These are phyloP conservation scores for Fusarium stilboides DNA, from an alignment of 2,329 filamentous ascomycete genomes.

Conservation along the genomic window DNA sequence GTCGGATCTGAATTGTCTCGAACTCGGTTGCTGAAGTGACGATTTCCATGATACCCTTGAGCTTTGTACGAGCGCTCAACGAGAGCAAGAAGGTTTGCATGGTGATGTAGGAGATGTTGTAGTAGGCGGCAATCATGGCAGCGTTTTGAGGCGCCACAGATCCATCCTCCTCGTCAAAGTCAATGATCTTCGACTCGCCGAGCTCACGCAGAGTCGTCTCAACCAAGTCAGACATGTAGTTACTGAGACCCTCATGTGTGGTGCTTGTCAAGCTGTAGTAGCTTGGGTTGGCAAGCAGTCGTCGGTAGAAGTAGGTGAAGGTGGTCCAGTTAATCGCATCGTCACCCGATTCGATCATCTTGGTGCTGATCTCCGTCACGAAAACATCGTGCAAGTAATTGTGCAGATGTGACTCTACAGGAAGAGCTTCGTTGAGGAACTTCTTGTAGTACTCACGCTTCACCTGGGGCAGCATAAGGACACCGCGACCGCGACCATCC, in stretches of 20 bases:
- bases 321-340: constrained; percentile 99
- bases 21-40: constrained; percentile 98
- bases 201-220: constrained; percentile 94
- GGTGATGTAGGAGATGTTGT: constrained; percentile 99
- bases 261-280: constrained; percentile 93
- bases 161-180: constrained; percentile 95
- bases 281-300: constrained; percentile 93
- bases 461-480: constrained; percentile 95
- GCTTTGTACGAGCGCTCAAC: constrained; percentile 87
- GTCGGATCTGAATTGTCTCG: constrained; percentile 92
- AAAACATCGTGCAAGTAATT: constrained; percentile 95
- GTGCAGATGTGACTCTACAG: constrained; percentile 94
- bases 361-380: constrained; percentile 96
- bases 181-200: constrained; percentile 93
- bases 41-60: constrained; percentile 97
- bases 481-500: constrained; percentile 87
- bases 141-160: constrained; percentile 91
- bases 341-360: constrained; percentile 94
- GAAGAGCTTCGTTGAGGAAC: constrained; percentile 95
- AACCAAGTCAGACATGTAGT: constrained; percentile 93
- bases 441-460: constrained; percentile 99
- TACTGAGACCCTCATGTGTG: constrained; percentile 92
- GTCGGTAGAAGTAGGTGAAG: constrained; percentile 98
- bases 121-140: constrained; percentile 98
- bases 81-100: constrained; percentile 99